A percentile compares a stretch with the other conserved stretches of the same genome.
Evolutionary conservation across 2,329 filamentous ascomycete species (phyloP).

Genomic region (Pleurostoma richardsiae): DNA sequence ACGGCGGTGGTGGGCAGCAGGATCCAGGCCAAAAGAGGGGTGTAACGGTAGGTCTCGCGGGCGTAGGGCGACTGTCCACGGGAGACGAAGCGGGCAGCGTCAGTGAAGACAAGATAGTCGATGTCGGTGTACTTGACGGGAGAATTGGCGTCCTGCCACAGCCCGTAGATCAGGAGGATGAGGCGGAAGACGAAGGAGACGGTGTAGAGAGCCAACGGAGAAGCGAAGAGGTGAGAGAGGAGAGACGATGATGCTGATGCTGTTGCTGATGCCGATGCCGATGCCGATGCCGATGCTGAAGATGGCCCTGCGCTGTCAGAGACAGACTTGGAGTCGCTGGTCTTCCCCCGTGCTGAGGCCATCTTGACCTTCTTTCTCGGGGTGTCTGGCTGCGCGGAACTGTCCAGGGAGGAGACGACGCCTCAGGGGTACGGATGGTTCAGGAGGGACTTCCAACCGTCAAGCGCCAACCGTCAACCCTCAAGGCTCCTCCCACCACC

Average conservation of each 20-base stretch:
- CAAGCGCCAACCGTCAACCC: too few relatives aligned
- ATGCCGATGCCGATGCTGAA: too few relatives aligned
- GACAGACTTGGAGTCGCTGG: too few relatives aligned
- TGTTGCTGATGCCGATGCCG: background rate
- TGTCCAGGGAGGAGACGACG: too few relatives aligned
- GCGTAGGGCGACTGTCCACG: conserved; percentile 72
- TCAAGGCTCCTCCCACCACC: too few relatives aligned
- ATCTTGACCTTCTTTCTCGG: too few relatives aligned
- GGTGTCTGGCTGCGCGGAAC: too few relatives aligned
- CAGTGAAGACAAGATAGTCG: conserved; percentile 97
- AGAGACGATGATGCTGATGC: background rate
- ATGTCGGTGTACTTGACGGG: conserved; percentile 98
- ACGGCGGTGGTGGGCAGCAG: conserved; percentile 71
- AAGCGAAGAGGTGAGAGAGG: conserved; percentile 25
- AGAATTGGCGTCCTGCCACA: conserved; percentile 87
- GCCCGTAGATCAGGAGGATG: conserved; percentile 76
- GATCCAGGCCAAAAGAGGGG: conserved; percentile 87
- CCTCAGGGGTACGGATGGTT: too few relatives aligned
- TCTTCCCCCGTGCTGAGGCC: too few relatives aligned
- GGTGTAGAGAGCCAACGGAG: conserved; percentile 46
- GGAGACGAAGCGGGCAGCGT: conserved; percentile 75
- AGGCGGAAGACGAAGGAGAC: conserved; percentile 62
- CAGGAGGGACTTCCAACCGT: too few relatives aligned
- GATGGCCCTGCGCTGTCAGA: too few relatives aligned
- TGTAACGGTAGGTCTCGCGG: conserved; percentile 95